A percentile compares a stretch with the other conserved stretches of the same genome.
Evolutionary conservation across 2,329 filamentous ascomycete species (phyloP).

Genomic region (Mycogone perniciosa): DNA sequence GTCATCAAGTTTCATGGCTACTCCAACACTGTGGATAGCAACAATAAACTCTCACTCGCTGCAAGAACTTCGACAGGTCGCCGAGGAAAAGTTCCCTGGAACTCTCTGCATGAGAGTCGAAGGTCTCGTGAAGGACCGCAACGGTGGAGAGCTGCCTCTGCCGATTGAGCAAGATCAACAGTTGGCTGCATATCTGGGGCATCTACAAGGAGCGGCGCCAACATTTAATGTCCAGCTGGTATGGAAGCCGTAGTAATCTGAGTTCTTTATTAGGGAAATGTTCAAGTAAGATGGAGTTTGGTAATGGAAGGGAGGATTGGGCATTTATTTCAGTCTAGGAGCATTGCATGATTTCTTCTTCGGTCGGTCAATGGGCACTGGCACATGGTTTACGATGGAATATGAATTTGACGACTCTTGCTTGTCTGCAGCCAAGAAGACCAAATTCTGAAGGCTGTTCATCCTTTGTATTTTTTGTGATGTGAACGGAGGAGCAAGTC

Average conservation of each 20-base stretch:
- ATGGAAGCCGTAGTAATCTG: constrained; percentile 20
- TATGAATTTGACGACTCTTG: neutral
- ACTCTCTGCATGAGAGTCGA: constrained; percentile 55
- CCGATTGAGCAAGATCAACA: constrained; percentile 66
- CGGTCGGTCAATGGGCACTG: neutral
- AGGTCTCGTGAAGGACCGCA: constrained; percentile 56
- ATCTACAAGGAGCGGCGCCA: constrained; percentile 44
- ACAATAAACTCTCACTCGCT: constrained; percentile 54
- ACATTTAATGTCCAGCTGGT: constrained; percentile 38
- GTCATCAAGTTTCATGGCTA: constrained; percentile 49
- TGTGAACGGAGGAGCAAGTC: too few relatives aligned
- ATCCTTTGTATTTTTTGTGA: too few relatives aligned
- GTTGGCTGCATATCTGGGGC: constrained; percentile 63
- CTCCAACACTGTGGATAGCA: constrained; percentile 56
- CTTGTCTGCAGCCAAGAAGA: neutral
- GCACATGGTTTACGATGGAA: neutral
- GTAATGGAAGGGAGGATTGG: neutral
- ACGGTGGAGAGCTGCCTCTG: constrained; percentile 55
- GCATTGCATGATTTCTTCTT: too few relatives aligned
- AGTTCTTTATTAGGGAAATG: too few relatives aligned
- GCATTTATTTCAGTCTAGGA: neutral
- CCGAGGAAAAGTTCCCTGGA: constrained; percentile 54
- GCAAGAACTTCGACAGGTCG: constrained; percentile 55
- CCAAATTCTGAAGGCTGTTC: neutral
- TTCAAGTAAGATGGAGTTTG: too few relatives aligned